These are phyloP conservation scores for Entoloma clypeatum DNA, from an alignment of 1,284 basidiomycete species.

Conservation along the genomic window DNA sequence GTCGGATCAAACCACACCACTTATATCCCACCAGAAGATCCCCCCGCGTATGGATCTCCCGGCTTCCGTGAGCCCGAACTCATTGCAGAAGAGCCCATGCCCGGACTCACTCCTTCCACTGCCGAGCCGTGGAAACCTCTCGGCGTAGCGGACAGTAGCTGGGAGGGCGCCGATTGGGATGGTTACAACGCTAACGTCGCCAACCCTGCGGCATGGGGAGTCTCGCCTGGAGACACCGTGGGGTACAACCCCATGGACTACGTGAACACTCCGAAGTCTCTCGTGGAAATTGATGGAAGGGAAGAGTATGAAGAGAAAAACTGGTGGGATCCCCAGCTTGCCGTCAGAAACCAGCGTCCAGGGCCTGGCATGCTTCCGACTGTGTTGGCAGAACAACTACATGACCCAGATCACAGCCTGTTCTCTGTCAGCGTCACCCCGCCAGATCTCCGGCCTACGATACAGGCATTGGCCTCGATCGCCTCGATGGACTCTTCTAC, in stretches of 20 bases:
- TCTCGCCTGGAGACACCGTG: slow-evolving; percentile 12
- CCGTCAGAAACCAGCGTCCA: slow-evolving; percentile 46
- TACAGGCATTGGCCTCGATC: slow-evolving; percentile 15
- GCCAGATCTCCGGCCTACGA: slow-evolving; percentile 23
- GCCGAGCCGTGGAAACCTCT: slow-evolving; percentile 19
- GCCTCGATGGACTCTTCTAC: slow-evolving; percentile 19
- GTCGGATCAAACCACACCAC: slow-evolving; percentile 40
- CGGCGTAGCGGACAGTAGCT: slow-evolving; percentile 7
- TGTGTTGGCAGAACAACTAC: slow-evolving; percentile 57
- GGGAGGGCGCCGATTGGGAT: slow-evolving; percentile 5
- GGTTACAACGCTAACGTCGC: slow-evolving; percentile 1
- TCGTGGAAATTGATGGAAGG: slow-evolving; percentile 49
- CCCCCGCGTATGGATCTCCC: slow-evolving; percentile 30
- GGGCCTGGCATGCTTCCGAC: slow-evolving; percentile 68
- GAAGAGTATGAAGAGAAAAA: slow-evolving; percentile 51
- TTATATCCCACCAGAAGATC: slow-evolving; percentile 31
- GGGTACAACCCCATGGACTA: slow-evolving; percentile 28
- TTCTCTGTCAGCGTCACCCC: slow-evolving; percentile 53
- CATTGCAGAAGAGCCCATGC: slow-evolving; percentile 34
- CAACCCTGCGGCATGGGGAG: slow-evolving; percentile 1
- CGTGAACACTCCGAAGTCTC: slow-evolving; percentile 17
- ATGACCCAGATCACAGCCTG: slow-evolving; percentile 66
- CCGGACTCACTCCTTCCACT: slow-evolving; percentile 29
- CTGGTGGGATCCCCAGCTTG: slow-evolving; percentile 63
- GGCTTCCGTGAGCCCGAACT: slow-evolving; percentile 44